Base-by-base conservation (phyloP, 345 rosid species). In the Boechera divaricarpa region DNA sequence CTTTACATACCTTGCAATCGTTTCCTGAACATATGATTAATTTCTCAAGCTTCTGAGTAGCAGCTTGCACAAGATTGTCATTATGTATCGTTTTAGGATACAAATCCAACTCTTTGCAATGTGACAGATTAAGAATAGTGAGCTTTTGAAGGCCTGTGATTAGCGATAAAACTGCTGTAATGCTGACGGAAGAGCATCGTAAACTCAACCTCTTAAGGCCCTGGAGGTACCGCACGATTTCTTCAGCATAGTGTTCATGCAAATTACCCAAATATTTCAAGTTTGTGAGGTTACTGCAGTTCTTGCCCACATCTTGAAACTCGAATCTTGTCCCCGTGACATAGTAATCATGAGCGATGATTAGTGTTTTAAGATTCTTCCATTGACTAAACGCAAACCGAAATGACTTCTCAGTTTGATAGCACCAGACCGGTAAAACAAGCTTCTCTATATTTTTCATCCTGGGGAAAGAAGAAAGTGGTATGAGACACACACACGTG, bases 121-220 rank as follows among this genome's bases (percentile, higher is more conserved):
- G 68, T 61, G 76, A 51, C 4, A 70, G 42, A 47, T 71, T 71
- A 36, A 72, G 60, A 45, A 52, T 26, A 2, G 2, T 9, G 10
- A 49, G 76, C 8, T 72, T 61, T 38, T 62, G 2, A 4, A 72
- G 61, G 10, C 53, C 2, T 4, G 5, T 62, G 41, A 62, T 62
- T 38, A 72, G 69, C 38, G 0, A 10, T 2, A 51, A 28, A 5
- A 38, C 41, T 72, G 5, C 31, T 1, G 0, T 0, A 13, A 0
- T 12, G 6, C 8, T 36, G 31, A 61, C 9, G 0, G 0, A 35
- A 33, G 67, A 61, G 60, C 69, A 49, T 72, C 41, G 41, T 18
- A 51, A 18, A 61, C 69, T 72, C 18, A 72, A 51, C 52, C 61
- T 62, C 53, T 51, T 62, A 41, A 72, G 35, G 38, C 61, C 51